Evolutionary conservation across 75 land plant genomes (phyloP).

Genomic region (Larix kaempferi): DNA sequence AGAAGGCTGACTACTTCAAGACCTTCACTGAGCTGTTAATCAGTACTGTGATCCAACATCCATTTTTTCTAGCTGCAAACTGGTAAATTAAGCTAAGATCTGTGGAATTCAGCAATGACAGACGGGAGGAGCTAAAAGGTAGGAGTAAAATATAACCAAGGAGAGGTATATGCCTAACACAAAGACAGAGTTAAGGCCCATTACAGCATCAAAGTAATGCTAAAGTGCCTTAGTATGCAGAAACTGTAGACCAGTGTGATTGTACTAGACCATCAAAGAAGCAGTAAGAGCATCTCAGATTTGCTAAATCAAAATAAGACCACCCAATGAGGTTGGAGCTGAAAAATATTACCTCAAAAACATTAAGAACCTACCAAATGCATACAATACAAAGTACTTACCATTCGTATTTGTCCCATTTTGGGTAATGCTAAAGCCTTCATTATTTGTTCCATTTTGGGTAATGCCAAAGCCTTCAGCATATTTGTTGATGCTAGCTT

Average conservation of each 20-base stretch:
- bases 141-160: neutral
- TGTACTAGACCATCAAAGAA: neutral
- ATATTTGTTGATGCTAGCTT: conserved; percentile 3
- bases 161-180: neutral
- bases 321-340: neutral
- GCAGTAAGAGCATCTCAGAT: neutral
- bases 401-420: conserved; percentile 10
- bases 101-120: neutral
- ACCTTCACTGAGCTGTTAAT: neutral
- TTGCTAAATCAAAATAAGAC: neutral
- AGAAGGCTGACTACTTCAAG: neutral
- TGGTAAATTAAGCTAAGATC: neutral
- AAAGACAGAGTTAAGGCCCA: neutral
- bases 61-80: neutral
- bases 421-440: neutral
- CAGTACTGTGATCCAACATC: neutral
- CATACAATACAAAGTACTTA: neutral
- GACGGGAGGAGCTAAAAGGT: neutral
- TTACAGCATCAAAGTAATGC: neutral
- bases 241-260: neutral
- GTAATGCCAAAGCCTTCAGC: neutral
- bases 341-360: neutral
- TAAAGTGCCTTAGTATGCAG: neutral
- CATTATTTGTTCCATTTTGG: neutral
- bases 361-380: neutral